phyloP scores from a whole-genome alignment of 2,329 filamentous ascomycete species.

The Nannizziopsis barbatae region DNA sequence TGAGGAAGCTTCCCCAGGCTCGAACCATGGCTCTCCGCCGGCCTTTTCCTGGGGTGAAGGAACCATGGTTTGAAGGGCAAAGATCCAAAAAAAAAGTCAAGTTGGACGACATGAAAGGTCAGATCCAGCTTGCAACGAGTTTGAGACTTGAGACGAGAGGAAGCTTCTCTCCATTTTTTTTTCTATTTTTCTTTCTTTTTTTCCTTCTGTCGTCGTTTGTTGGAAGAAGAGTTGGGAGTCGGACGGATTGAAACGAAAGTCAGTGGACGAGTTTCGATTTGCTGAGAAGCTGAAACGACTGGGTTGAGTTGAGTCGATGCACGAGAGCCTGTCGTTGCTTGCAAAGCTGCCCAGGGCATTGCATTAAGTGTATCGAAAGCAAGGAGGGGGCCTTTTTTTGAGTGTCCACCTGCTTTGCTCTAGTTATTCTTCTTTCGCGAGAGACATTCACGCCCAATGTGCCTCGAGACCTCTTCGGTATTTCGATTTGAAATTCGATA shows the following conservation, averaged over 20 bases:
- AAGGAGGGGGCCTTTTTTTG: not conserved
- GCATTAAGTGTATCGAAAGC: not conserved
- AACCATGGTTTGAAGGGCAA: not conserved
- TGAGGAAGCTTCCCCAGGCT: not conserved
- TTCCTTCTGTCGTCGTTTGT: not conserved
- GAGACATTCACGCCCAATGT: too few species aligned
- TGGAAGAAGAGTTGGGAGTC: not conserved
- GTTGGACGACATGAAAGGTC: slow-evolving; percentile 2
- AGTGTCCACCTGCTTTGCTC: not conserved
- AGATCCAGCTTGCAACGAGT: not conserved
- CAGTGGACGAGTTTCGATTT: not conserved
- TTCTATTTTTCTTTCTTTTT: too few species aligned
- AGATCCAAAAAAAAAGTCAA: slow-evolving; percentile 3
- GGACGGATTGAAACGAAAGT: not conserved
- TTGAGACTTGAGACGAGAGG: too few species aligned
- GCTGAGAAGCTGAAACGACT: slow-evolving; percentile 2
- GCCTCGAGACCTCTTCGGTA: too few species aligned
- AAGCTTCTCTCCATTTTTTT: too few species aligned
- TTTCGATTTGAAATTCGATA: too few species aligned
- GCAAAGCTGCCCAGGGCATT: too few species aligned
- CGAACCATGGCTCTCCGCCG: not conserved
- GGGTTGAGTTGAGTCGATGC: not conserved
- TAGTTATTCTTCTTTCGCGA: too few species aligned
- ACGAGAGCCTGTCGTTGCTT: slow-evolving; percentile 7
- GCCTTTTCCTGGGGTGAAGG: not conserved